Percentiles rank a stretch among this genome's conserved stretches.
These are phyloP conservation scores for Vanrija sp. DNA, from an alignment of 1,284 basidiomycete genomes.

Conservation along the genomic window DNA sequence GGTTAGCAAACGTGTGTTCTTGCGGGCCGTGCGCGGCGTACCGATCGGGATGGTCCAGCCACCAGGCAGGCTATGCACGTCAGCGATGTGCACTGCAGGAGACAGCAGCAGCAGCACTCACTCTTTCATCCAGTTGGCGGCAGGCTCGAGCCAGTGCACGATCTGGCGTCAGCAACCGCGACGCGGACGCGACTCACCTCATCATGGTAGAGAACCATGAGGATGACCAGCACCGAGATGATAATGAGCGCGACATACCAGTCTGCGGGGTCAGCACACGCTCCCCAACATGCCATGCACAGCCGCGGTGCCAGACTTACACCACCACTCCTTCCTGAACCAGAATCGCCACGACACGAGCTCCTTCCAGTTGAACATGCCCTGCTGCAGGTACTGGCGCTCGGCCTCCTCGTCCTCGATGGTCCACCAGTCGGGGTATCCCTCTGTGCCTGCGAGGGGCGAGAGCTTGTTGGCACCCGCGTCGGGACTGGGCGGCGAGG, in stretches of 20 bases:
- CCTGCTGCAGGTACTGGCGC: constrained; percentile 42
- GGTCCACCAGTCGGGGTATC: constrained; percentile 35
- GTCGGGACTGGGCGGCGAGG: too few species aligned
- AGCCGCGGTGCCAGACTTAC: constrained; percentile 45
- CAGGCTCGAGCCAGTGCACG: constrained; percentile 62
- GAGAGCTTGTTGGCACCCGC: too few species aligned
- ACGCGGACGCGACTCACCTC: constrained; percentile 22
- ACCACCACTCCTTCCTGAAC: constrained; percentile 55
- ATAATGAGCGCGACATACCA: constrained; percentile 51
- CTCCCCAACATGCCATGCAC: background rate
- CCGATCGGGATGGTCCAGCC: constrained; percentile 83
- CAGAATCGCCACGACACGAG: constrained; percentile 54
- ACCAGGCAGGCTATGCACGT: constrained; percentile 42
- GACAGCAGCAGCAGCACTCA: constrained; percentile 44
- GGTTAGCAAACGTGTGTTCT: constrained; percentile 54
- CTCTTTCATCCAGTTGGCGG: constrained; percentile 61
- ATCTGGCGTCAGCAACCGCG: constrained; percentile 53
- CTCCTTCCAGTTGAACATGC: constrained; percentile 53
- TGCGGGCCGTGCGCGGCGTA: constrained; percentile 57
- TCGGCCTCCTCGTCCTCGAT: constrained; percentile 45
- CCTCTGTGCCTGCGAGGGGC: too few species aligned
- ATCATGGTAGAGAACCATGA: constrained; percentile 63
- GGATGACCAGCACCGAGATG: constrained; percentile 53
- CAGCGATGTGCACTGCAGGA: background rate
- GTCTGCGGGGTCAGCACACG: constrained; percentile 48